Evolutionary conservation across 495 filamentous ascomycete species (phyloP), one percentile per base, ranked within the genome.

Genomic region (Echria macrotheca): DNA sequence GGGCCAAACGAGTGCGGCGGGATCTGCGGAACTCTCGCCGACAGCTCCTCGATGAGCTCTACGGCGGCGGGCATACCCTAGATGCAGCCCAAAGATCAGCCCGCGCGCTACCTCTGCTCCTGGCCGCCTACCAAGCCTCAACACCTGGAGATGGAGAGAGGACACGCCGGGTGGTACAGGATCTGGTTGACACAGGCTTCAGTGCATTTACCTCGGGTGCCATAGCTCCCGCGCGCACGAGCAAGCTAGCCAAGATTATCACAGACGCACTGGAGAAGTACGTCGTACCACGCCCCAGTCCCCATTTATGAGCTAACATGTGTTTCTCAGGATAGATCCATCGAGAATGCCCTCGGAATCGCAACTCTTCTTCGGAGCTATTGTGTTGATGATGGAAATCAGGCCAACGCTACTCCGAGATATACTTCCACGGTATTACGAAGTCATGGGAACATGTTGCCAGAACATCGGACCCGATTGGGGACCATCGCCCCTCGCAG

Each of bases 1-100:
- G 93, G 68, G 89, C 88, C 7, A 75, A 91, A 63, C 78, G 69
- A 44, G 79, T 70, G 22, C 77, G 89, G 55, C 77, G 73, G 52
- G 58, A 64, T 45, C 70, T 87, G 53, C 75, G 78, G 50, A 55
- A 66, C 19, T 44, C 52, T 12, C 85, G 85, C 68, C 78, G 89
- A 57, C 59, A 67, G 38, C 74, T 80, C 50, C 91, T 89, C 78
- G 90, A 96, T 66, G 54, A 67, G 8, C 31, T 74, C 23, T 76
- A 74, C 49, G 26, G 18, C 12, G 21, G 17, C 12, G 14, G 32
- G 45, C 49, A 26, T 17, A 46, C 37, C 8, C 23, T 35, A 10
- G 48, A 48, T 46, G 19, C 36, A 14, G 42, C 50, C n/a, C 47
- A 46, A 49, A 65, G 69, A 46, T 52, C 66, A 11, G 32, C 46